These are phyloP conservation scores for Nakataea oryzae DNA, from an alignment of 2,329 filamentous ascomycete genomes.

Conservation along the genomic window DNA sequence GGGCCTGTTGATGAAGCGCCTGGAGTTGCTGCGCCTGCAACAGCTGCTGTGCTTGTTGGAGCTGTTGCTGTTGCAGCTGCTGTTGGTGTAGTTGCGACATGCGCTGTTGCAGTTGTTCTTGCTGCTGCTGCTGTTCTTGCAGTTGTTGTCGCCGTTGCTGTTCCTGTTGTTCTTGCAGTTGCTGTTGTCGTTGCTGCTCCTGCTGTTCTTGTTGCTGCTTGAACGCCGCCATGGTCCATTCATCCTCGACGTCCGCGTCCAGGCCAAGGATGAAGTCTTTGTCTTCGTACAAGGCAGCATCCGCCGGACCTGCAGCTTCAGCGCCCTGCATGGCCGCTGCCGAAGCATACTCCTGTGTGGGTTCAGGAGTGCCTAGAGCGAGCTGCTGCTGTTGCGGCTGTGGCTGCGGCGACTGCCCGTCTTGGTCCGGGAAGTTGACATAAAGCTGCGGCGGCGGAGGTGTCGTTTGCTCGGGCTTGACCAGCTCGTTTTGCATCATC, in stretches of 20 bases:
- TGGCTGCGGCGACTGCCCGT: background rate
- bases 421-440: background rate
- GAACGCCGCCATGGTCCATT: background rate
- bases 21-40: no score
- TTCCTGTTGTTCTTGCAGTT: background rate
- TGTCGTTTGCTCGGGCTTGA: slow-evolving; percentile 20
- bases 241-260: background rate
- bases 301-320: slow-evolving; percentile 1
- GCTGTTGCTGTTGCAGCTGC: background rate
- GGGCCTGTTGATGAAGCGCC: no score
- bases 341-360: background rate
- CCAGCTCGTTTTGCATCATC: slow-evolving; percentile 22
- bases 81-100: background rate
- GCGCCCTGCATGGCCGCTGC: slow-evolving; percentile 4
- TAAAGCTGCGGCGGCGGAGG: slow-evolving; percentile 9
- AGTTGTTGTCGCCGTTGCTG: slow-evolving; percentile 1
- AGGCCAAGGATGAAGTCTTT: slow-evolving; percentile 1
- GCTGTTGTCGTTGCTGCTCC: background rate
- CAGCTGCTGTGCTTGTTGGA: background rate
- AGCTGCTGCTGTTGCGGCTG: background rate
- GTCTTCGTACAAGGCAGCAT: background rate
- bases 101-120: background rate
- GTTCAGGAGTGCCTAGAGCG: background rate
- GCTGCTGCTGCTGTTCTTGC: background rate
- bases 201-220: slow-evolving; percentile 1